phyloP scores from a whole-genome alignment of 352 stramenopile genomes.

The Phytophthora litchii region DNA sequence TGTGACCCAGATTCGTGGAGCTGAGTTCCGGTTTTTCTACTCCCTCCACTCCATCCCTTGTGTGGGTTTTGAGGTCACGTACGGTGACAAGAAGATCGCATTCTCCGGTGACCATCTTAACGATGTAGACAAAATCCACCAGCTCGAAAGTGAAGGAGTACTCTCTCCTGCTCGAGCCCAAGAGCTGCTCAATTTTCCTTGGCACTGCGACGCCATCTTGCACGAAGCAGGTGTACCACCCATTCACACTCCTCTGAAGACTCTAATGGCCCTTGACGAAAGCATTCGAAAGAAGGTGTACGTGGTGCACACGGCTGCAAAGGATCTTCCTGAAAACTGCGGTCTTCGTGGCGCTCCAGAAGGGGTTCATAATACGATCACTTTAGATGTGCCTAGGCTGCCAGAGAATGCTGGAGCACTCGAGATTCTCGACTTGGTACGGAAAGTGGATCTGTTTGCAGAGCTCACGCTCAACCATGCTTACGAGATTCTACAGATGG shows the following conservation, averaged over 20 bases:
- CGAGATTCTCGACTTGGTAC: conserved; percentile 85
- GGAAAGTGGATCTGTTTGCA: conserved; percentile 84
- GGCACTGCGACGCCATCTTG: conserved; percentile 93
- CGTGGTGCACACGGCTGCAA: conserved; percentile 94
- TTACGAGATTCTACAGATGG: conserved; percentile 88
- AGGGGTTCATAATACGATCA: conserved; percentile 90
- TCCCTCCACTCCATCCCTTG: conserved; percentile 96
- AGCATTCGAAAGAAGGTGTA: conserved; percentile 92
- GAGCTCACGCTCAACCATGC: conserved; percentile 86
- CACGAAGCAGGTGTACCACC: conserved; percentile 95
- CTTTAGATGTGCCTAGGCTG: conserved; percentile 66
- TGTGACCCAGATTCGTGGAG: conserved; percentile 93
- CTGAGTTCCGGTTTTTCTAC: conserved; percentile 97
- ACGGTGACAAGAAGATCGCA: conserved; percentile 94
- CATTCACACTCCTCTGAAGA: conserved; percentile 96
- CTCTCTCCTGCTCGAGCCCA: conserved; percentile 85
- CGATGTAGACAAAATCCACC: conserved; percentile 89
- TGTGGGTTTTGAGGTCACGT: conserved; percentile 94
- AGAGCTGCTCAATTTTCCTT: conserved; percentile 93
- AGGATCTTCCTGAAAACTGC: conserved; percentile 73
- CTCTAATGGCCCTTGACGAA: conserved; percentile 90
- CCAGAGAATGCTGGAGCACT: conserved; percentile 80
- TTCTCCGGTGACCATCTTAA: conserved; percentile 97
- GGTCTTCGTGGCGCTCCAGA: conserved; percentile 89
- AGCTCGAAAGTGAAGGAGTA: conserved; percentile 85